Percentiles rank a stretch among this genome's conserved stretches.
phyloP scores from a whole-genome alignment of 768 basidiomycete genomes.

The Stropharia rugosoannulata region DNA sequence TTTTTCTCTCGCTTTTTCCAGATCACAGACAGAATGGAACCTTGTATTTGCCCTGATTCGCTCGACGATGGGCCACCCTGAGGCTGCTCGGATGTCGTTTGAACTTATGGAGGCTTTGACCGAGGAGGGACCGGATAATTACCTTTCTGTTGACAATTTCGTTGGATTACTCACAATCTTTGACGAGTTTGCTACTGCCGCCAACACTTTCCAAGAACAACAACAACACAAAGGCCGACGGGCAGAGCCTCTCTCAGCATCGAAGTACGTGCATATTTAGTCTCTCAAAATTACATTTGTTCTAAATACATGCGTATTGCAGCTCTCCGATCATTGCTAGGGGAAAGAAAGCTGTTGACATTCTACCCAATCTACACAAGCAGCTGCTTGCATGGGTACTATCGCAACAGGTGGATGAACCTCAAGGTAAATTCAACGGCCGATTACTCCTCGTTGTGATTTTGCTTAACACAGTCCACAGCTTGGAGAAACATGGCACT shows the following conservation, averaged over 20 bases:
- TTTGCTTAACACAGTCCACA: slow-evolving; percentile 15
- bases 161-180: slow-evolving; percentile 74
- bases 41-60: slow-evolving; percentile 86
- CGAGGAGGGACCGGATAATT: slow-evolving; percentile 56
- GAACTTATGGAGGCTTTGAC: slow-evolving; percentile 70
- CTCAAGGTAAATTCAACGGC: slow-evolving; percentile 35
- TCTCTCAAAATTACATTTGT: background rate
- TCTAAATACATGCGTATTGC: slow-evolving; percentile 5
- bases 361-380: slow-evolving; percentile 71
- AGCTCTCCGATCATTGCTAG: slow-evolving; percentile 81
- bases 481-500: slow-evolving; percentile 81
- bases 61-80: slow-evolving; percentile 81
- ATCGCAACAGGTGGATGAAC: slow-evolving; percentile 35
- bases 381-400: slow-evolving; percentile 61
- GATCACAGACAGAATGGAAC: slow-evolving; percentile 95
- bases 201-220: slow-evolving; percentile 56
- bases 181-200: slow-evolving; percentile 82
- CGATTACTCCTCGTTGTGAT: background rate
- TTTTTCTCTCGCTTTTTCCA: slow-evolving; percentile 22
- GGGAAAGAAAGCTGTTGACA: slow-evolving; percentile 80
- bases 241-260: slow-evolving; percentile 44
- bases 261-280: slow-evolving; percentile 42
- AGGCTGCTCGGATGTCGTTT: slow-evolving; percentile 85
- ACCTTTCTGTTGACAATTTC: slow-evolving; percentile 78
- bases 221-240: slow-evolving; percentile 56